A percentile compares a stretch with the other conserved stretches of the same genome.
Evolutionary conservation across 2,329 filamentous ascomycete genomes (phyloP).

Genomic region (Aspergillus fischeri): DNA sequence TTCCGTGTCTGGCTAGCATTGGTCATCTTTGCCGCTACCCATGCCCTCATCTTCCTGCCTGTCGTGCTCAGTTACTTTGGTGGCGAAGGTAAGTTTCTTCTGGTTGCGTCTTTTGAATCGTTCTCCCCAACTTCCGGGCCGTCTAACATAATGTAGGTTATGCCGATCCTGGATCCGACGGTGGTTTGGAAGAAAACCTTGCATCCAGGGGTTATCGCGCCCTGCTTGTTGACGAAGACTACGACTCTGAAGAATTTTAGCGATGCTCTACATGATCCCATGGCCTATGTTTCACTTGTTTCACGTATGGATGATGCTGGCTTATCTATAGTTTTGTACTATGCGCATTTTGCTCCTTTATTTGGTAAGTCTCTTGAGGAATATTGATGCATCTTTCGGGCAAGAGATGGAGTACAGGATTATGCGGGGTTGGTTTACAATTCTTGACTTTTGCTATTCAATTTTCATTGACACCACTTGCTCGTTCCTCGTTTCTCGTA

Average conservation of each 20-base stretch:
- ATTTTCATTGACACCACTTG: not conserved
- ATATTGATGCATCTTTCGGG: not conserved
- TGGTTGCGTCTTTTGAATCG: conserved; percentile 12
- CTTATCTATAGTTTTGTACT: not conserved
- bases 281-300: not conserved
- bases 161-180: conserved; percentile 79
- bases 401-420: not conserved
- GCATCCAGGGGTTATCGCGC: conserved; percentile 74
- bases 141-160: conserved; percentile 55
- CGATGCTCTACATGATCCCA: conserved; percentile 3
- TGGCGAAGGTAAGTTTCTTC: conserved; percentile 59
- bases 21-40: conserved; percentile 80
- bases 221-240: conserved; percentile 70
- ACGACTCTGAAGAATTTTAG: conserved; percentile 64
- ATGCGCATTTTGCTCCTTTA: not conserved
- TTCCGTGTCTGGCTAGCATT: conserved; percentile 94
- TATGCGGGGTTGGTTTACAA: not conserved
- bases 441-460: not conserved
- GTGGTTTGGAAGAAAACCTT: conserved; percentile 84
- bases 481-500: not conserved
- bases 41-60: conserved; percentile 87
- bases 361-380: not conserved
- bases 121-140: not conserved
- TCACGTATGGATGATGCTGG: not conserved
- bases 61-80: conserved; percentile 83